Percentiles rank a stretch among this genome's conserved stretches.
phyloP scores from a whole-genome alignment of 768 basidiomycete species.

The Termitomyces sp. region DNA sequence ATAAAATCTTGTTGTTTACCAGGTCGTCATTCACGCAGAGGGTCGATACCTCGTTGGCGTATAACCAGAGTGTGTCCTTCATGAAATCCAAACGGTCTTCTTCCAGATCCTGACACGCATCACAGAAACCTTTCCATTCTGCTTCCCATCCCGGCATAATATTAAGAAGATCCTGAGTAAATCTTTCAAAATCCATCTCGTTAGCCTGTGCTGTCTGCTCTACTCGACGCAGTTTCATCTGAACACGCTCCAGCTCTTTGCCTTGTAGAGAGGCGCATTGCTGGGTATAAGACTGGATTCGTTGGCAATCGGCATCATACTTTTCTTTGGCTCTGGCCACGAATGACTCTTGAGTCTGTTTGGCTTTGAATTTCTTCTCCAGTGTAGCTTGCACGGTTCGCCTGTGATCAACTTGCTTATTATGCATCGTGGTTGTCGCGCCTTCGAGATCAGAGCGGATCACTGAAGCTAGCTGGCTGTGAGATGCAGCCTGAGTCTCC shows the following conservation, averaged over 20 bases:
- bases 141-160: slow-evolving; percentile 79
- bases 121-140: slow-evolving; percentile 94
- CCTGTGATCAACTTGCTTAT: slow-evolving; percentile 63
- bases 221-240: slow-evolving; percentile 75
- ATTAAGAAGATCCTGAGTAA: slow-evolving; percentile 69
- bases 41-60: slow-evolving; percentile 90
- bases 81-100: slow-evolving; percentile 92
- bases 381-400: slow-evolving; percentile 64
- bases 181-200: slow-evolving; percentile 84
- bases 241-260: slow-evolving; percentile 81
- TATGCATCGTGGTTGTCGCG: slow-evolving; percentile 51
- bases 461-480: slow-evolving; percentile 65
- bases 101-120: slow-evolving; percentile 94
- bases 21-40: slow-evolving; percentile 95
- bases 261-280: slow-evolving; percentile 83
- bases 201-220: slow-evolving; percentile 86
- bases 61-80: slow-evolving; percentile 93
- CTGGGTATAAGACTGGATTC: slow-evolving; percentile 87
- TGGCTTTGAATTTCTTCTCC: slow-evolving; percentile 86
- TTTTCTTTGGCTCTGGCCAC: slow-evolving; percentile 85
- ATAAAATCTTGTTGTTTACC: slow-evolving; percentile 28
- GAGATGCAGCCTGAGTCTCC: slow-evolving; percentile 68
- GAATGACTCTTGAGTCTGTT: slow-evolving; percentile 79
- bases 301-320: slow-evolving; percentile 82
- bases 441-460: slow-evolving; percentile 70